phyloP scores from a whole-genome alignment of 495 filamentous ascomycete species.

The Echria macrotheca region DNA sequence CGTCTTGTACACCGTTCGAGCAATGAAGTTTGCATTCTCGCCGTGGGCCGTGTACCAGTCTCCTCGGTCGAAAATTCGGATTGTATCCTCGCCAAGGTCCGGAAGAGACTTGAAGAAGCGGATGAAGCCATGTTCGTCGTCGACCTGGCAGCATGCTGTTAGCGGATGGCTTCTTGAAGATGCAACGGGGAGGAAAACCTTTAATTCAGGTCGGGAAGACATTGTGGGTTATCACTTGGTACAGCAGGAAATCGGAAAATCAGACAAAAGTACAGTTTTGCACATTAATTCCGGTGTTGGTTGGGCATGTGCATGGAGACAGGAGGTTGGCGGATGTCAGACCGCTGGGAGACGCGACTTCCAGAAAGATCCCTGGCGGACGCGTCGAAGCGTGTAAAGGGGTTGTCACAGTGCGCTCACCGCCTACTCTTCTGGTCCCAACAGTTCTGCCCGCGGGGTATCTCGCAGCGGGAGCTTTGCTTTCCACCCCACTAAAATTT shows the following conservation, averaged over 20 bases:
- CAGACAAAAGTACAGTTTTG: not conserved
- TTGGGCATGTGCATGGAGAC: too few species aligned
- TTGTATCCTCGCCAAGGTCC: constrained; percentile 58
- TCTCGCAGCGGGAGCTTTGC: too few species aligned
- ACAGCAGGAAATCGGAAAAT: not conserved
- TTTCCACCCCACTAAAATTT: constrained; percentile 9
- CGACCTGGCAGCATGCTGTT: constrained; percentile 53
- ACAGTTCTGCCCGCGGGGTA: too few species aligned
- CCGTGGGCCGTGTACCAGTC: constrained; percentile 96
- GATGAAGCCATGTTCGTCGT: constrained; percentile 95
- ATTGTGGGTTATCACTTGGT: constrained; percentile 41
- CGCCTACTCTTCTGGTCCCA: not conserved
- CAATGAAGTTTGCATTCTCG: constrained; percentile 88
- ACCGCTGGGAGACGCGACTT: constrained; percentile 22
- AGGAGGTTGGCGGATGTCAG: too few species aligned
- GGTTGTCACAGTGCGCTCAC: not conserved
- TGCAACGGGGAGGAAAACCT: constrained; percentile 45
- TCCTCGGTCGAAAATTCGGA: constrained; percentile 89
- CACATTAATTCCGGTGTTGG: too few species aligned
- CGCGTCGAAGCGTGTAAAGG: constrained; percentile 13
- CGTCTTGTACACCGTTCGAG: constrained; percentile 91
- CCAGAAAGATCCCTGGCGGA: constrained; percentile 15
- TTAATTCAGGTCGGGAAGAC: constrained; percentile 88
- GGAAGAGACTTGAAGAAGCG: constrained; percentile 84
- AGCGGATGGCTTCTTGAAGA: constrained; percentile 5